Evolutionary conservation across 2,329 filamentous ascomycete genomes (phyloP).

Genomic region (Penicillium thymicola): DNA sequence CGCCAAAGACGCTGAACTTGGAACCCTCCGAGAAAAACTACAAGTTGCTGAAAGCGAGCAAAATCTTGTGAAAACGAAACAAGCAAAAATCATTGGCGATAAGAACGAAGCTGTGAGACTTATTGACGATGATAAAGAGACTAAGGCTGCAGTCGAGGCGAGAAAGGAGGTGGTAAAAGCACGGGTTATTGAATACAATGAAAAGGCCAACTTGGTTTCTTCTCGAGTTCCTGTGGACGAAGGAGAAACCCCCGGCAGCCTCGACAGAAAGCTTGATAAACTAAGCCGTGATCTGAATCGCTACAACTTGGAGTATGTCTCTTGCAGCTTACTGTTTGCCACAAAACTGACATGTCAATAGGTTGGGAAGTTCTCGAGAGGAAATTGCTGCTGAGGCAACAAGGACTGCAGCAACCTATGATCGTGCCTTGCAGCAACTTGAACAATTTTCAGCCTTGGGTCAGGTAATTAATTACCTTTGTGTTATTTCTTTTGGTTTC

Average conservation of each 20-base stretch:
- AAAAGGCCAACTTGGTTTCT: constrained; percentile 54
- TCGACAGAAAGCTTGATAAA: constrained; percentile 48
- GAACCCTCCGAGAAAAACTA: constrained; percentile 43
- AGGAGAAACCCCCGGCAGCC: constrained; percentile 59
- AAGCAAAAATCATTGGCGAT: constrained; percentile 54
- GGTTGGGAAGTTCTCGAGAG: constrained; percentile 62
- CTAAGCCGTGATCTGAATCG: constrained; percentile 58
- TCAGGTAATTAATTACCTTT: constrained; percentile 31
- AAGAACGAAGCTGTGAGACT: constrained; percentile 61
- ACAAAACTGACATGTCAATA: constrained; percentile 29
- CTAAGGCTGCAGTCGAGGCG: constrained; percentile 46
- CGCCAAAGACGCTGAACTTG: constrained; percentile 35
- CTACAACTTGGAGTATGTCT: constrained; percentile 50
- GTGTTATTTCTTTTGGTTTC: neutral
- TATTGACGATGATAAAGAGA: constrained; percentile 49
- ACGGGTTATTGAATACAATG: constrained; percentile 53
- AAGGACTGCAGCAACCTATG: constrained; percentile 36
- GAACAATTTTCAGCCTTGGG: constrained; percentile 36
- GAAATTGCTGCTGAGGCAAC: constrained; percentile 55
- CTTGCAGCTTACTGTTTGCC: neutral
- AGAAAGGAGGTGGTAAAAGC: constrained; percentile 49
- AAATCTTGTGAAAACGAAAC: constrained; percentile 48
- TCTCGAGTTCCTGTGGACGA: constrained; percentile 61
- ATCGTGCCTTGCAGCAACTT: constrained; percentile 38
- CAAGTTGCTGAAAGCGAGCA: constrained; percentile 57